A percentile compares a stretch with the other conserved stretches of the same genome.
These are phyloP conservation scores for Kuraishia piskuri DNA, from an alignment of 805 yeast genomes.

Conservation along the genomic window DNA sequence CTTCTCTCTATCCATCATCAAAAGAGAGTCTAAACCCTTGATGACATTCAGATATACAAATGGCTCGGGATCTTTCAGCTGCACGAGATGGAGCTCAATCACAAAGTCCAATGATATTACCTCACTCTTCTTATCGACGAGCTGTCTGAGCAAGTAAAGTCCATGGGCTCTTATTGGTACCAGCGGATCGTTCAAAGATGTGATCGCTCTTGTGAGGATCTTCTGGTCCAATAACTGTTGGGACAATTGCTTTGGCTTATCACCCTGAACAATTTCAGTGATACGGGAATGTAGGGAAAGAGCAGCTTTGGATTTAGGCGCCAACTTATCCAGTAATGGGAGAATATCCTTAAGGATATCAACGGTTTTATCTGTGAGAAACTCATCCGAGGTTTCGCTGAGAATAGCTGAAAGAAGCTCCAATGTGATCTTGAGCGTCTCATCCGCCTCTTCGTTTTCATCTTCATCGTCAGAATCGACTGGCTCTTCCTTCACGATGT, in stretches of 20 bases:
- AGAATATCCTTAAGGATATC: constrained; percentile 9
- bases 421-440: constrained; percentile 24
- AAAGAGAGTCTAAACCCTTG: constrained; percentile 59
- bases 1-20: constrained; percentile 31
- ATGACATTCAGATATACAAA: constrained; percentile 80
- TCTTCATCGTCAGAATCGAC: constrained; percentile 33
- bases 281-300: constrained; percentile 24
- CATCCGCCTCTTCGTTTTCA: constrained; percentile 18
- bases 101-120: constrained; percentile 46
- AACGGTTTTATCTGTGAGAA: constrained; percentile 3
- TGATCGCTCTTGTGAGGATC: constrained; percentile 49
- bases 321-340: constrained; percentile 2
- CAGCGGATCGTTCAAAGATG: constrained; percentile 64
- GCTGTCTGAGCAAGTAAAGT: constrained; percentile 48
- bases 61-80: constrained; percentile 74
- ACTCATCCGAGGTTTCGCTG: constrained; percentile 15
- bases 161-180: constrained; percentile 89
- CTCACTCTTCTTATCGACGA: constrained; percentile 40
- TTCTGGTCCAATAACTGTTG: constrained; percentile 26
- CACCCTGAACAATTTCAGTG: constrained; percentile 20
- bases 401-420: constrained; percentile 29
- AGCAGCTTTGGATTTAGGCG: constrained; percentile 9
- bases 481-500: constrained; percentile 11
- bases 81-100: constrained; percentile 50
- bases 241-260: constrained; percentile 10